Evolutionary conservation across 139 green algal species (phyloP).

Genomic region (Micromonas pusilla): DNA sequence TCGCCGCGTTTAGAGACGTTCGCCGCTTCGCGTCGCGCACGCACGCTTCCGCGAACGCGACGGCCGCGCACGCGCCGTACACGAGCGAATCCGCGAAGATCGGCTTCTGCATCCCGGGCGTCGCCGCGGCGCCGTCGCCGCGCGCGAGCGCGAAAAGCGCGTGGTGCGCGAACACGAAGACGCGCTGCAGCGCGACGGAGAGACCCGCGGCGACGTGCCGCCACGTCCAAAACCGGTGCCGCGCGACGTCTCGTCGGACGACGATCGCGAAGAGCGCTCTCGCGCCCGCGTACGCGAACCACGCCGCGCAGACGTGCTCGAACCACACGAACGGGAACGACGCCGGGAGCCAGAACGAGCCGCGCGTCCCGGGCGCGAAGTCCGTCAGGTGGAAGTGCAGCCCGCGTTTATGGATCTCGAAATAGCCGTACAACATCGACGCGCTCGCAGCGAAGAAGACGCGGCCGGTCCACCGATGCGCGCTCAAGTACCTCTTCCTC

Average conservation of each 20-base stretch:
- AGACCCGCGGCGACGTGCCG: background rate
- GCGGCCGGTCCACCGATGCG: background rate
- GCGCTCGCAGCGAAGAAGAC: background rate
- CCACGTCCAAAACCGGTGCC: background rate
- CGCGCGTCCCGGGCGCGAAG: background rate
- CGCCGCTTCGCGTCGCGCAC: background rate
- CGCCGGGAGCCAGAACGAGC: background rate
- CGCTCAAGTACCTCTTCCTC: background rate
- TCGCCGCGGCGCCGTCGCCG: background rate
- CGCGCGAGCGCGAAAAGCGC: background rate
- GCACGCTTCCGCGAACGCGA: background rate
- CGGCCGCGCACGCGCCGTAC: background rate
- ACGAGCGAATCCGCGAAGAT: conserved; percentile 4
- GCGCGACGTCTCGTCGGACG: background rate
- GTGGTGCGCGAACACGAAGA: background rate
- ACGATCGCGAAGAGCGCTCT: background rate
- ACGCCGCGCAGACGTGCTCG: background rate
- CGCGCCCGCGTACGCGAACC: background rate
- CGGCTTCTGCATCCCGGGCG: background rate
- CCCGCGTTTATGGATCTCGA: background rate
- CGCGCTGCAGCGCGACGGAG: conserved; percentile 4
- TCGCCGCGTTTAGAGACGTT: too few relatives aligned
- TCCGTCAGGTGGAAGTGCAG: conserved; percentile 1
- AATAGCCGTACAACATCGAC: conserved; percentile 2
- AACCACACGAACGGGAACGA: background rate